Percentiles rank a stretch among this genome's conserved stretches.
Conservation (phyloP, 495 filamentous ascomycete genomes). For the Trichoderma virens region DNA sequence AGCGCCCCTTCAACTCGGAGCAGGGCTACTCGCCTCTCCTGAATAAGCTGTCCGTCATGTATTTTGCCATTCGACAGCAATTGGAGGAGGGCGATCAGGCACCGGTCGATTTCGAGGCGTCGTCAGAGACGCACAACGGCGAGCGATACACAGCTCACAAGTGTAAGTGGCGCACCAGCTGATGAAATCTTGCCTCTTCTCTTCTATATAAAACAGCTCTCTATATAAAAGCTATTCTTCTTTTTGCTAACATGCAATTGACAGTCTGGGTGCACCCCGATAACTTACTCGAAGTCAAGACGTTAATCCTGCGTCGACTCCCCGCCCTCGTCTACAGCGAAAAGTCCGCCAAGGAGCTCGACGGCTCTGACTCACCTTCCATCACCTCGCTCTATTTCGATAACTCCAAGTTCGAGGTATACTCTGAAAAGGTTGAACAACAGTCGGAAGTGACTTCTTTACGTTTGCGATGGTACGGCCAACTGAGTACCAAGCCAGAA, state of each 20-base stretch:
- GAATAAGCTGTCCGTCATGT: conserved; percentile 88
- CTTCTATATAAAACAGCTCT: no score
- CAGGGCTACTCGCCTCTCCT: conserved; percentile 80
- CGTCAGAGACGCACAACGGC: conserved; percentile 40
- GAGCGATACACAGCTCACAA: conserved; percentile 85
- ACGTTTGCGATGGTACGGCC: conserved; percentile 85
- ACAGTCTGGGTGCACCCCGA: conserved; percentile 90
- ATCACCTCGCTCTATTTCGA: conserved; percentile 97
- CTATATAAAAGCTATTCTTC: background rate
- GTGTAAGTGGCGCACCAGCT: conserved; percentile 41
- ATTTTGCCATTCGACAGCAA: conserved; percentile 82
- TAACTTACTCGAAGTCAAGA: conserved; percentile 94
- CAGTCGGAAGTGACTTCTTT: conserved; percentile 73
- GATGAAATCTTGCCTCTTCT: no score
- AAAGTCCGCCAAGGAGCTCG: conserved; percentile 67
- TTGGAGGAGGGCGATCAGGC: conserved; percentile 46
- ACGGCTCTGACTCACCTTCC: conserved; percentile 71
- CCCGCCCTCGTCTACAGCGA: conserved; percentile 91
- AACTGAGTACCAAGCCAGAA: conserved; percentile 66
- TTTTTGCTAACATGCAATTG: conserved; percentile 13
- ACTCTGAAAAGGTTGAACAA: conserved; percentile 74
- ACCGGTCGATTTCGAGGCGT: conserved; percentile 28
- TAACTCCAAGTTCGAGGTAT: conserved; percentile 73
- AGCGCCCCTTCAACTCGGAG: conserved; percentile 90
- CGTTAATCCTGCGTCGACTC: conserved; percentile 79